Base-by-base conservation (phyloP, 441 rosid species). In the Gossypium schwendimanii region DNA sequence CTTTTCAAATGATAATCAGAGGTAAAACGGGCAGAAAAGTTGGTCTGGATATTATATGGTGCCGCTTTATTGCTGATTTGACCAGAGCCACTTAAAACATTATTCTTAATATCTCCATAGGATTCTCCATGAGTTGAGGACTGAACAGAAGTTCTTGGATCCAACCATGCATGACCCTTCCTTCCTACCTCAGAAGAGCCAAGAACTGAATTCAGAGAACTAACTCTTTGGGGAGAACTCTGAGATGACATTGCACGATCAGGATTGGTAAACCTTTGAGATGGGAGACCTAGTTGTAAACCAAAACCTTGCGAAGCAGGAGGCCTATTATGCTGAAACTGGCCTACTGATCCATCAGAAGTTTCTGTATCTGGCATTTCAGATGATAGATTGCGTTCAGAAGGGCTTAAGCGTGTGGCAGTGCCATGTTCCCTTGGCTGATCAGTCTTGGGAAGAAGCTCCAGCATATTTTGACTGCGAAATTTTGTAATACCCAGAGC, bases 391-490 rank as follows among this genome's bases (percentile, higher is more conserved):
- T 76, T 81, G 72, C 54, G 63, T 49, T 76, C 80, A 18, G 87
- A 75, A 75, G 93, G 82, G 75, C 85, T 80, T 63, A 83, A 53
- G 63, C 74, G 84, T 70, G 81, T 71, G 72, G 77, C 82, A 65
- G 77, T 76, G 60, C 82, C 79, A 74, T 59, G 79, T 49, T 88
- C 90, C 70, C 77, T 75, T 41, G 92, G 77, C 63, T 83, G 93
- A 79, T 90, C 90, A 76, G 90, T 88, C 87, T 90, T 92, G 74
- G 89, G 83, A 80, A 91, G 86, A 70, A 90, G 91, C 84, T 92
- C 95, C 73, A 89, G 89, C 95, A 92, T 88, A 76, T 88, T 85
- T 81, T 89, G 88, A 78, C 94, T 93, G 88, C 80, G 69, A 49
- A 61, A 65, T 0, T 55, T 31, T 68, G 24, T 71, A 70, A 60